Evolutionary conservation across 495 filamentous ascomycete species (phyloP), one percentile per base, ranked within the genome.

Genomic region (Sphaerosporella brunnea): DNA sequence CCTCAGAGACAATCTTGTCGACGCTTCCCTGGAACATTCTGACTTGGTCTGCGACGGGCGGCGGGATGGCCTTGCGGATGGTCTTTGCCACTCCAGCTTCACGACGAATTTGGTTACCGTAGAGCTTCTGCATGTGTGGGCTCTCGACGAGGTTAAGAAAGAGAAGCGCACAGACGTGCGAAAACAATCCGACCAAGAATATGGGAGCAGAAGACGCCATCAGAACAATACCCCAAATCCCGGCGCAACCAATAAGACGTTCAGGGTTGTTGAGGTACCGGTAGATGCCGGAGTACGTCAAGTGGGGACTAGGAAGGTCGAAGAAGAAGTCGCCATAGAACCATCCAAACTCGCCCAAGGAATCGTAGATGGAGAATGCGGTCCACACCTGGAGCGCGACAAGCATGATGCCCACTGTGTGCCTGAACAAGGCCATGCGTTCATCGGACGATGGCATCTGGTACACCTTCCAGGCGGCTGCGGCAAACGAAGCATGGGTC

Each of bases 241-340:
- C 90, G 9, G 92, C 90, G 1, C 90, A 77, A 40, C 90, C 90
- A 48, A 97, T 73, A 25, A 96, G 76, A 51, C 90, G 79, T 63
- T 97, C 90, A 0, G 90, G 90, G 59, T 96, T 96, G 68, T 97
- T 97, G 48, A 97, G 68, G 65, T 84, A 97, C 49, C 90, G 85
- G 62, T 97, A 97, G 55, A 97, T 97, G 43, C 90, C 92, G 52
- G 79, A 83, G 67, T 96, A 97, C 18, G 83, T 96, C 40, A 96
- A 72, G 56, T 93, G 92, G 18, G 75, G 79, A 8, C 76, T 74
- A 37, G 78, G 77, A 42, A 79, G 72, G 53, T 93, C 85, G 65
- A 94, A 95, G 68, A 85, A 85, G 69, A 97, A 97, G 63, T 97
- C 90, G 10, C 90, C 90, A 57, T 84, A 97, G 69, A 96, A 97